phyloP scores from a whole-genome alignment of 768 basidiomycete species.

The Hirschioporus abietinus region DNA sequence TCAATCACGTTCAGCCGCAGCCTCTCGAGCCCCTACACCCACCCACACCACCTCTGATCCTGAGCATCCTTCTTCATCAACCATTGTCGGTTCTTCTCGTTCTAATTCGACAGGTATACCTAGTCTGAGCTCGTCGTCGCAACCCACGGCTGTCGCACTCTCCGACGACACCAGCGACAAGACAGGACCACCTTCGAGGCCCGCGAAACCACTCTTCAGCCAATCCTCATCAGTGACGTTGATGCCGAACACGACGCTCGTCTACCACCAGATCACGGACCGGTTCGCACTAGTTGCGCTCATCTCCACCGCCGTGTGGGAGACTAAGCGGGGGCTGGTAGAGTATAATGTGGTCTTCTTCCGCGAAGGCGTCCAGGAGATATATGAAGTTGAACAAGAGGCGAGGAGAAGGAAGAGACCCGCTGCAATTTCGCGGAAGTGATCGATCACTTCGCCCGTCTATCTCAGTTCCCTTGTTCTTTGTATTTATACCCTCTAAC shows the following conservation, averaged over 20 bases:
- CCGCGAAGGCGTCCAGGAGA: constrained; percentile 76
- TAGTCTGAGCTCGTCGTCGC: neutral
- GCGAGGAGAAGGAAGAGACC: constrained; percentile 14
- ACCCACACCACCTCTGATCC: constrained; percentile 15
- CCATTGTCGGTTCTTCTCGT: constrained; percentile 11
- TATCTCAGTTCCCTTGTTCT: neutral
- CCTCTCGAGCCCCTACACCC: constrained; percentile 15
- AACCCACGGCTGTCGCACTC: neutral
- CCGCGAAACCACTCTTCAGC: constrained; percentile 49
- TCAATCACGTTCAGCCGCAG: constrained; percentile 15
- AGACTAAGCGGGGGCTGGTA: constrained; percentile 66
- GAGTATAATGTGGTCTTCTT: constrained; percentile 89
- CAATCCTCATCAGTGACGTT: constrained; percentile 64
- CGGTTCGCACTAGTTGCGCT: constrained; percentile 68
- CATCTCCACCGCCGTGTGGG: constrained; percentile 66
- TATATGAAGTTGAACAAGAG: constrained; percentile 71
- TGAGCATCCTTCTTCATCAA: constrained; percentile 14
- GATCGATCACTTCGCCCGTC: neutral
- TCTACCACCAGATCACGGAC: constrained; percentile 76
- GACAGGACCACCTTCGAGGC: neutral
- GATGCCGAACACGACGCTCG: constrained; percentile 69
- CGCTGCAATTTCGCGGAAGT: constrained; percentile 1
- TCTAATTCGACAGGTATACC: constrained; percentile 3
- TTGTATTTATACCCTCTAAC: neutral
- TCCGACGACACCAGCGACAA: neutral